Conservation (phyloP, 2,329 filamentous ascomycete species). For the Diaporthe sp. region DNA sequence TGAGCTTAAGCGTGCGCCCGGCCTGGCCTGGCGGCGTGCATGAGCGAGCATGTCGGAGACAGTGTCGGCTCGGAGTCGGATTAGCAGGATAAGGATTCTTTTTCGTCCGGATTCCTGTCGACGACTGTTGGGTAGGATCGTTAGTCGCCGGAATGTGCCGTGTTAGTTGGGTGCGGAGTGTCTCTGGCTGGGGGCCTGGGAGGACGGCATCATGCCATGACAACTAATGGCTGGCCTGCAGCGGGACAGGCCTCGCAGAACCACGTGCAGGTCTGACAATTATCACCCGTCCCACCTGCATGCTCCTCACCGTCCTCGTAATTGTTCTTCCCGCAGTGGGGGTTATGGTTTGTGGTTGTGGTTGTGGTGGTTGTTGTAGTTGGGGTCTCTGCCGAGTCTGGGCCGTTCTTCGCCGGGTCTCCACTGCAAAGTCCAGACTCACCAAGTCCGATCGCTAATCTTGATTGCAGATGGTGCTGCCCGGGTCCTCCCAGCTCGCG, state of each 20-base stretch:
- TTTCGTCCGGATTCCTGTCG: not conserved
- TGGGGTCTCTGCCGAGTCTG: conserved; percentile 17
- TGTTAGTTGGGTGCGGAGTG: not conserved
- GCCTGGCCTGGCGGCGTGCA: conserved; percentile 2
- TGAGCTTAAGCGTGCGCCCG: conserved; percentile 9
- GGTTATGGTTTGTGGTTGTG: too few relatives aligned
- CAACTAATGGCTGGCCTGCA: not conserved
- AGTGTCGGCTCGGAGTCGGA: conserved; percentile 8
- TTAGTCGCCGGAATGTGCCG: not conserved
- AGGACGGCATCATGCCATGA: not conserved
- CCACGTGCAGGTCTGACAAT: not conserved
- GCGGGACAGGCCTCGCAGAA: not conserved
- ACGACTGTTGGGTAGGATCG: not conserved
- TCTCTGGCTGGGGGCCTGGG: not conserved
- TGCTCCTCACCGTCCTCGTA: not conserved
- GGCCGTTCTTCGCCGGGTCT: conserved; percentile 23
- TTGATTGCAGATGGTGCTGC: conserved; percentile 21
- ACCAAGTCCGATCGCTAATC: conserved; percentile 30
- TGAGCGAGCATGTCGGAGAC: not conserved
- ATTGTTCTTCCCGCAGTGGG: not conserved
- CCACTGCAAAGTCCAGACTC: conserved; percentile 30
- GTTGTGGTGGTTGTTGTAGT: not conserved
- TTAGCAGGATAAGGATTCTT: not conserved
- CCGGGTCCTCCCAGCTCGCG: conserved; percentile 10
- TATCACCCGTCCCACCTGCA: not conserved